phyloP scores from a whole-genome alignment of 2,329 filamentous ascomycete species.

The Xylariaceae sp. region DNA sequence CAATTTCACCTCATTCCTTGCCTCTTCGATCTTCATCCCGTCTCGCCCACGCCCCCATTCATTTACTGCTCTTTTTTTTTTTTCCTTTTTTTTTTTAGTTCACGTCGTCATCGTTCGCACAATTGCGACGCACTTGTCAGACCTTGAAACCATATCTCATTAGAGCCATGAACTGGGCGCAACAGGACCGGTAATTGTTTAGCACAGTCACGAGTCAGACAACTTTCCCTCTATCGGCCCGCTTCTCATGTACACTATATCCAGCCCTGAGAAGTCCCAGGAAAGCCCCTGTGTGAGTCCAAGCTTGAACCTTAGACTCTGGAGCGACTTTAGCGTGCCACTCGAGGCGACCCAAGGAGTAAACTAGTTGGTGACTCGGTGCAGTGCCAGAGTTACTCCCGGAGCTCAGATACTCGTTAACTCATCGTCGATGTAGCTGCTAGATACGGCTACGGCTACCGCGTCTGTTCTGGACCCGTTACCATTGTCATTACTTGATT shows the following conservation, averaged over 20 bases:
- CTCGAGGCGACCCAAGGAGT: not conserved
- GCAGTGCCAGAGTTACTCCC: not conserved
- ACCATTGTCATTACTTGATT: not conserved
- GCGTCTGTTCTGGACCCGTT: not conserved
- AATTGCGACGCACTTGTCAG: not conserved
- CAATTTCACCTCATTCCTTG: not conserved
- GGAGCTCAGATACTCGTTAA: not conserved
- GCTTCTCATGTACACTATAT: not conserved
- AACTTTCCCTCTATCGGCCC: not conserved
- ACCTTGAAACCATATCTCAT: not conserved
- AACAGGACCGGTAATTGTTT: not conserved
- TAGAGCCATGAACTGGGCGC: not conserved
- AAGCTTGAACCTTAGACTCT: no score
- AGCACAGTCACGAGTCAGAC: constrained; percentile 13
- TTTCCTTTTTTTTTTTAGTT: not conserved
- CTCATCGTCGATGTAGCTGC: not conserved
- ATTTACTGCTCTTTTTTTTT: not conserved
- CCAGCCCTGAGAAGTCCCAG: not conserved
- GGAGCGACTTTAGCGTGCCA: not conserved
- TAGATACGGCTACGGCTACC: not conserved
- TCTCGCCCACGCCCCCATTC: not conserved
- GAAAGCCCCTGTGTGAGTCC: no score
- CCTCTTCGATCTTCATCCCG: constrained; percentile 1
- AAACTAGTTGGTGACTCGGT: not conserved
- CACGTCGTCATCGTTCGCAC: not conserved